phyloP scores from a whole-genome alignment of 1,284 basidiomycete genomes.

The Moniliophthora roreri region DNA sequence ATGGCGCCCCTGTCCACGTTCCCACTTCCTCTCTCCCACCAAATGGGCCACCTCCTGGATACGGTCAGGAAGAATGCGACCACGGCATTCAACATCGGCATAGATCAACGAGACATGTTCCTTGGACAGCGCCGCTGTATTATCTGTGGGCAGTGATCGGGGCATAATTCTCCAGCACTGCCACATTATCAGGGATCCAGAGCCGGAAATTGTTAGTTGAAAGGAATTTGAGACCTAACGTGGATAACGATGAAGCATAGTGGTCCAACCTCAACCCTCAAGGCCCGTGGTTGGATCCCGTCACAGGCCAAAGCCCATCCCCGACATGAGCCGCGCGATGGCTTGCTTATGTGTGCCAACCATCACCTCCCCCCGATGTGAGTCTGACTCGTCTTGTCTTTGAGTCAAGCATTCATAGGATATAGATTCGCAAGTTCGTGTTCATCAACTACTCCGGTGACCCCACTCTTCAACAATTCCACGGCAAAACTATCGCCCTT shows the following conservation, averaged over 20 bases:
- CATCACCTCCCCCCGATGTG: conserved; percentile 13
- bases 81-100: conserved; percentile 19
- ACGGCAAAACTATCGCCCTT: conserved; percentile 23
- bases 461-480: conserved; percentile 6
- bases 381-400: conserved; percentile 10
- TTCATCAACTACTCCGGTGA: conserved; percentile 11
- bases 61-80: conserved; percentile 18
- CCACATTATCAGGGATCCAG: conserved; percentile 14
- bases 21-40: conserved; percentile 17
- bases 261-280: conserved; percentile 5
- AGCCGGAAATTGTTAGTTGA: not conserved
- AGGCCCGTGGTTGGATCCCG: conserved; percentile 10
- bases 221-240: not conserved
- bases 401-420: not conserved
- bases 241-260: no score
- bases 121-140: conserved; percentile 16
- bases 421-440: not conserved
- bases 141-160: conserved; percentile 13
- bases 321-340: conserved; percentile 7
- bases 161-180: conserved; percentile 11
- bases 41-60: conserved; percentile 14
- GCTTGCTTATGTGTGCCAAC: not conserved
- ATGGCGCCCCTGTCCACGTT: conserved; percentile 14
- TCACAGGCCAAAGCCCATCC: not conserved
- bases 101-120: conserved; percentile 21